Conservation (phyloP, 169 alveolate species). For the Plasmodium berghei region DNA sequence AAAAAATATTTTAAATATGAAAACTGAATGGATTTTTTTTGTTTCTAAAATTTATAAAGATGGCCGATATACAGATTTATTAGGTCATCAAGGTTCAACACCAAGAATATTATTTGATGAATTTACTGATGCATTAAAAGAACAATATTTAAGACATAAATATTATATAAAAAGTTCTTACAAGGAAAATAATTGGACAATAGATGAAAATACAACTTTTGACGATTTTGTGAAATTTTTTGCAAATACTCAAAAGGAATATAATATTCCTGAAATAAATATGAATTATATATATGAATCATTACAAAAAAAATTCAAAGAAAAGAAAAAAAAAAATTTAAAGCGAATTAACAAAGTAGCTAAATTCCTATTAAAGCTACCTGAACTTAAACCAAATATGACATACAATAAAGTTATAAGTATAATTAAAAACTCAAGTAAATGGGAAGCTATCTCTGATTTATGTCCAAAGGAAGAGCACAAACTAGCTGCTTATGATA, state of each 20-base stretch:
- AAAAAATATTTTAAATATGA: conserved; percentile 59
- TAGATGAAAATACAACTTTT: conserved; percentile 72
- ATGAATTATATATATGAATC: conserved; percentile 69
- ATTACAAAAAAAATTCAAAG: conserved; percentile 59
- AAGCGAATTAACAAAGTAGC: conserved; percentile 73
- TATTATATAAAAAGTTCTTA: conserved; percentile 23
- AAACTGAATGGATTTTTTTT: conserved; percentile 74
- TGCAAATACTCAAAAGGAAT: conserved; percentile 44
- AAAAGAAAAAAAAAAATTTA: conserved; percentile 42
- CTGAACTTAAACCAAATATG: conserved; percentile 71
- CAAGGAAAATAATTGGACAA: conserved; percentile 41
- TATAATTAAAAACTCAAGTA: conserved; percentile 58
- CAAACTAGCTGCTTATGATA: conserved; percentile 58
- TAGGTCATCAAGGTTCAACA: conserved; percentile 80
- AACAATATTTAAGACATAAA: conserved; percentile 75
- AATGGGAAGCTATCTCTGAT: conserved; percentile 49
- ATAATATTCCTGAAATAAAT: conserved; percentile 47
- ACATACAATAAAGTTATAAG: conserved; percentile 56
- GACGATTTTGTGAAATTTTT: conserved; percentile 40
- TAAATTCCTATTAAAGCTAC: conserved; percentile 34
- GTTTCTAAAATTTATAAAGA: conserved; percentile 75
- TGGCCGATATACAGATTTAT: conserved; percentile 69
- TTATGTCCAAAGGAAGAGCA: conserved; percentile 72
- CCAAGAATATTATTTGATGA: conserved; percentile 80
- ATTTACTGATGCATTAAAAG: conserved; percentile 64